These are phyloP conservation scores for Persicaria tinctoria DNA, from an alignment of 148 eudicot species.

Conservation along the genomic window DNA sequence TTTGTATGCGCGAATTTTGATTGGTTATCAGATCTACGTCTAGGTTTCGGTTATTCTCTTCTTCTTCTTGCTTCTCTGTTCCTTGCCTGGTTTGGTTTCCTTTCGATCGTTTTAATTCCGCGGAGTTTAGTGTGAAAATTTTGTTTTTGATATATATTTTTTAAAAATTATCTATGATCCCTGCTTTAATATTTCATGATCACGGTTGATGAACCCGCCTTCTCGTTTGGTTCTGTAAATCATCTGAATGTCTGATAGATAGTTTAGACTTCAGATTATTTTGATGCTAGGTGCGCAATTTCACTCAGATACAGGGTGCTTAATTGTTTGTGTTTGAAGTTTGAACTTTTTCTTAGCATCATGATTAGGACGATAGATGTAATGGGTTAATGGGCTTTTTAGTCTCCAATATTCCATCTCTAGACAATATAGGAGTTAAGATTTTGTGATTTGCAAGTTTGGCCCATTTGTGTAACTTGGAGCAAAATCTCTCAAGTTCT, in stretches of 20 bases:
- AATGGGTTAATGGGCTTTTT: no score
- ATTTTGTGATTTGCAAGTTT: no score
- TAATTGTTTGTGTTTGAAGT: no score
- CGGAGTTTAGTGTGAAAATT: background rate
- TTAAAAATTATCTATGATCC: background rate
- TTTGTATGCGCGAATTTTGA: background rate
- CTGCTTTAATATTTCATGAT: background rate
- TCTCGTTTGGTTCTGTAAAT: background rate
- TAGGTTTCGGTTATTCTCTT: no score
- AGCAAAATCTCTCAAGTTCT: background rate
- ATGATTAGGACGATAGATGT: no score
- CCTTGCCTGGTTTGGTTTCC: background rate
- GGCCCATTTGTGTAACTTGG: no score
- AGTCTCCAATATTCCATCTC: no score
- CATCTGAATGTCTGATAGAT: background rate
- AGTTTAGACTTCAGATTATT: slow-evolving; percentile 7
- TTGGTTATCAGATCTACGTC: no score
- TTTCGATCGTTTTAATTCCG: background rate
- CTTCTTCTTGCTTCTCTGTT: background rate
- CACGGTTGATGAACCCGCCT: background rate
- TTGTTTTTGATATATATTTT: background rate
- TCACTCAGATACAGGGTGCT: no score
- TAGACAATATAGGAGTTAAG: no score
- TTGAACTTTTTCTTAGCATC: no score
- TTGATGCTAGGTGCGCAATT: background rate